Base-by-base conservation (phyloP, 768 basidiomycete species). In the Boletus pseudo-olivaceus region DNA sequence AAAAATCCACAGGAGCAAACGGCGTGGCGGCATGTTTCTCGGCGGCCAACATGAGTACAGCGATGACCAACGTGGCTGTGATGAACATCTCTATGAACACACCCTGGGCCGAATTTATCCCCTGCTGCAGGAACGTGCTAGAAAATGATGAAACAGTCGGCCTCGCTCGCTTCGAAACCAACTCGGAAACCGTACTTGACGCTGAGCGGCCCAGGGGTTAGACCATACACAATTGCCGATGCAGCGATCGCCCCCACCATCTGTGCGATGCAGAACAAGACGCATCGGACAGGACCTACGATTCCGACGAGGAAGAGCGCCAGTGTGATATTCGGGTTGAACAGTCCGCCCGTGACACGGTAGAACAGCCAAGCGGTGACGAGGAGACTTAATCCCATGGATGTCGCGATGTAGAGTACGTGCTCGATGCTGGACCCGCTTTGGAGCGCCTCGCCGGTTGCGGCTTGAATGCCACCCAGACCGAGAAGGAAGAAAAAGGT, bases 71-170 rank as follows among this genome's bases (percentile, higher is more conserved):
- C 15, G 75, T 73, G 12, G 80, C 73, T 14, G 85, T 87, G 59
- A 82, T 78, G 67, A 87, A 87, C 78, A 85, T 83, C 65, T 88
- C 85, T 55, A 87, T 85, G 66, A 87, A 87, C 17, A 85, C 77
- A 11, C 75, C 84, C 65, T 87, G 83, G 1, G 81, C 75, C 4
- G 67, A 55, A 67, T 77, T 86, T 54, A 80, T 67, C 5, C 76
- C 78, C 19, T 68, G 62, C 9, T 73, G 72, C 33, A 82, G 72
- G 59, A 67, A 66, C 9, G 81, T 82, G 59, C 84, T 86, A 54
- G 12, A 55, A 48, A 48, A 7, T 5, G n/a, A 27, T 5, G 12
- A 42, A 43, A 49, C 54, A 56, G 51, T 58, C 52, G 41, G 51
- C 19, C 23, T 11, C 3, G 30, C 23, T 20, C 45, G 19, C 14